Percentiles rank a stretch among this genome's conserved stretches.
Evolutionary conservation across 1,284 basidiomycete genomes (phyloP).

Genomic region (Tilletiopsis washingtonensis): DNA sequence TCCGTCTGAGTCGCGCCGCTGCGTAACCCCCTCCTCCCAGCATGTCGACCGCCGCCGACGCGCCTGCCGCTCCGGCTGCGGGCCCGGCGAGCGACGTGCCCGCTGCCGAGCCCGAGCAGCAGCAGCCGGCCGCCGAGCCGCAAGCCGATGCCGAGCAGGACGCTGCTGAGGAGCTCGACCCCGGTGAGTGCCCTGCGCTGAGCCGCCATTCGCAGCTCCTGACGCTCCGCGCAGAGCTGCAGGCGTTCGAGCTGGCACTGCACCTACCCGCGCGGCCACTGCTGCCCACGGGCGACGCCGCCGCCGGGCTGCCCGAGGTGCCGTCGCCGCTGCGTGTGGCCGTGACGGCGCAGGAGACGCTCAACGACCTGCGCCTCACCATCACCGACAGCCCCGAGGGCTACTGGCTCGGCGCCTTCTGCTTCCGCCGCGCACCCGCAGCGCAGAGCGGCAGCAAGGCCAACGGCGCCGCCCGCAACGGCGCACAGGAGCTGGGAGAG

Average conservation of each 20-base stretch:
- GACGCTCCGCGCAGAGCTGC: conserved; percentile 9
- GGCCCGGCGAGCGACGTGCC: no score
- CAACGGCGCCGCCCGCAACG: not conserved
- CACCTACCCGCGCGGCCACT: conserved; percentile 39
- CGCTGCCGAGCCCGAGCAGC: no score
- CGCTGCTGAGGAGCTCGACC: no score
- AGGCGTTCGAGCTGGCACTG: conserved; percentile 43
- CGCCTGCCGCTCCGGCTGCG: no score
- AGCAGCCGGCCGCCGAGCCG: no score
- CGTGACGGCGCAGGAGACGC: conserved; percentile 42
- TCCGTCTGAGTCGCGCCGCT: no score
- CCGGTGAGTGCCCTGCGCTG: no score
- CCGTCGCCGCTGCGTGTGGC: conserved; percentile 40
- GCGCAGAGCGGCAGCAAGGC: conserved; percentile 9
- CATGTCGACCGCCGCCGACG: no score
- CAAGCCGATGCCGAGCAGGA: no score
- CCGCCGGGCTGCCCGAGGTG: conserved; percentile 38
- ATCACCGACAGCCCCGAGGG: conserved; percentile 45
- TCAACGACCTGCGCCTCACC: conserved; percentile 44
- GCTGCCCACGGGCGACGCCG: conserved; percentile 26
- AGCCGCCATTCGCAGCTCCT: not conserved
- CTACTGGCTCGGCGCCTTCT: conserved; percentile 47
- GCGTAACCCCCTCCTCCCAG: no score
- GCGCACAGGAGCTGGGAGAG: conserved; percentile 16
- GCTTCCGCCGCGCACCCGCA: conserved; percentile 25